Conservation (phyloP, 495 filamentous ascomycete species). For the Podospora sp. region DNA sequence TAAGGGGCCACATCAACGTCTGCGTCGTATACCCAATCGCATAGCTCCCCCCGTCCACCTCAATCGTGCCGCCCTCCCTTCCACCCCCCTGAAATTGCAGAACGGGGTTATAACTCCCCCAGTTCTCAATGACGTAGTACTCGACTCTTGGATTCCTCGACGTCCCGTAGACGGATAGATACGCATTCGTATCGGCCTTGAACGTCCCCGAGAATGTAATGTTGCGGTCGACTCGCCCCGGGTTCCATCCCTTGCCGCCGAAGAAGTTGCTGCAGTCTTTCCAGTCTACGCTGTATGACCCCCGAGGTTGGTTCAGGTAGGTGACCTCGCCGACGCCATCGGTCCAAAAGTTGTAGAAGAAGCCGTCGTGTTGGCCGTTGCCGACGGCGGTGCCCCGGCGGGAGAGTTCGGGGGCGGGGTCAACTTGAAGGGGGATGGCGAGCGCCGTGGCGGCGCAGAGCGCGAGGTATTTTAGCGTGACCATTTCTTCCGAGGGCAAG, state of each 20-base stretch:
- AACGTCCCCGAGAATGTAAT: constrained; percentile 7
- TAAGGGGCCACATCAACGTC: background rate
- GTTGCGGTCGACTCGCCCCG: background rate
- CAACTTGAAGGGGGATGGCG: background rate
- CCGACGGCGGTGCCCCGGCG: background rate
- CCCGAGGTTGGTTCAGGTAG: background rate
- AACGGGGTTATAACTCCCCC: background rate
- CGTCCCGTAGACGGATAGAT: constrained; percentile 12
- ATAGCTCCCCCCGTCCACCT: constrained; percentile 3
- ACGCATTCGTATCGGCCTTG: background rate
- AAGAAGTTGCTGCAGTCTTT: constrained; percentile 13
- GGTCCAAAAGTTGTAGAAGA: constrained; percentile 15
- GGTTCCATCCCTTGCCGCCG: constrained; percentile 17
- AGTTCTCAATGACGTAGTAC: constrained; percentile 17
- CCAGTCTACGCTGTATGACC: constrained; percentile 6
- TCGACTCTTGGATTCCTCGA: background rate
- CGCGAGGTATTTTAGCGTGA: background rate
- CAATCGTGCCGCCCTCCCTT: background rate
- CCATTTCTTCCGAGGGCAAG: background rate
- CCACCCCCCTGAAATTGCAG: constrained; percentile 2
- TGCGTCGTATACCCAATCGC: background rate
- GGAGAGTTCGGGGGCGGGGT: background rate
- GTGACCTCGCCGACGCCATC: constrained; percentile 3
- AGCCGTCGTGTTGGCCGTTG: constrained; percentile 9
- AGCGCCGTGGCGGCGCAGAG: background rate